Evolutionary conservation across 768 basidiomycete species (phyloP).

Genomic region (Exsudoporus frostii): DNA sequence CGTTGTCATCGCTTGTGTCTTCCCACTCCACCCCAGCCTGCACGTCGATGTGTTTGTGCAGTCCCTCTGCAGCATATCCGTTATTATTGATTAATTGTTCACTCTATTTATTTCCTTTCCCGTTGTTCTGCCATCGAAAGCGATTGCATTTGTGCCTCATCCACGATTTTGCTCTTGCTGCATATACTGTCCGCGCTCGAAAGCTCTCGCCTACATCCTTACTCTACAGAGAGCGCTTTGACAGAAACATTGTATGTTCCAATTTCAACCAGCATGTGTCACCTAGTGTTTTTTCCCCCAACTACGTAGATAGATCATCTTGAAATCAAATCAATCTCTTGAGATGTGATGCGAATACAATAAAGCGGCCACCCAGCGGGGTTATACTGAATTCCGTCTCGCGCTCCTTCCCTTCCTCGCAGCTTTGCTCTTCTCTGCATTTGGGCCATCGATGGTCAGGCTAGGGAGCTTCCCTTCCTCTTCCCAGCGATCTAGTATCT

Average conservation of each 20-base stretch:
- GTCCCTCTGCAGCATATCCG: constrained; percentile 27
- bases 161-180: constrained; percentile 12
- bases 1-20: constrained; percentile 9
- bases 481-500: constrained; percentile 73
- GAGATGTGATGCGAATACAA: neutral
- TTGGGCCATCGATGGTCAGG: constrained; percentile 60
- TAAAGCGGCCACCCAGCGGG: neutral
- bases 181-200: constrained; percentile 13
- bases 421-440: constrained; percentile 40
- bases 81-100: constrained; percentile 37
- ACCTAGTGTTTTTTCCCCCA: constrained; percentile 1
- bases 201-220: constrained; percentile 11
- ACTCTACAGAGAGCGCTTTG: constrained; percentile 14
- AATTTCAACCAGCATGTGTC: constrained; percentile 16
- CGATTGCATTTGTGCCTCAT: constrained; percentile 7
- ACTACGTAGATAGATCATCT: constrained; percentile 20
- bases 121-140: constrained; percentile 2
- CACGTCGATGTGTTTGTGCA: constrained; percentile 10
- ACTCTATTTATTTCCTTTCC: constrained; percentile 25
- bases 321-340: constrained; percentile 4
- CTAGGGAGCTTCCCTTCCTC: constrained; percentile 82
- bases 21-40: constrained; percentile 7
- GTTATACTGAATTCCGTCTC: constrained; percentile 67
- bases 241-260: constrained; percentile 21
- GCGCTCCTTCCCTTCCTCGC: constrained; percentile 70